Evolutionary conservation across 2,329 filamentous ascomycete genomes (phyloP).

Genomic region (Ophiostoma himal-ulmi): DNA sequence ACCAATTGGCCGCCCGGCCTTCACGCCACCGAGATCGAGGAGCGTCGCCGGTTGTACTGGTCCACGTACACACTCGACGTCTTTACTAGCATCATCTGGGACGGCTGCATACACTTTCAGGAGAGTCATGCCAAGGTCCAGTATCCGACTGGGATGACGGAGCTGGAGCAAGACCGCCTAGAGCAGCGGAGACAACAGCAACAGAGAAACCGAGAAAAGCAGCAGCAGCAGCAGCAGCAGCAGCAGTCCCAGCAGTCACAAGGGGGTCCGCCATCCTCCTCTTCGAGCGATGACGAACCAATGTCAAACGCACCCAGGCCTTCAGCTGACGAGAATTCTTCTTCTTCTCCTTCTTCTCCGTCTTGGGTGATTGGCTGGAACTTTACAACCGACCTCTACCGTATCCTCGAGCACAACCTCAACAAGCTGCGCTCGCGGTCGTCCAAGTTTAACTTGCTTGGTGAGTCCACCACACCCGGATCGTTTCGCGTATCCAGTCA

Average conservation of each 20-base stretch:
- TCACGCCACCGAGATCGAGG: slow-evolving; percentile 25
- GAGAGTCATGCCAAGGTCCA: slow-evolving; percentile 43
- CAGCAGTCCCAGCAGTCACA: neutral
- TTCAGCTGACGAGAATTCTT: neutral
- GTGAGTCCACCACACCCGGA: slow-evolving; percentile 21
- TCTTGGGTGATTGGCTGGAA: slow-evolving; percentile 53
- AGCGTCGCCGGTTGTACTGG: slow-evolving; percentile 40
- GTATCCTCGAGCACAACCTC: slow-evolving; percentile 46
- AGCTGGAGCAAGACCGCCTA: neutral
- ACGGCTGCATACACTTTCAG: slow-evolving; percentile 40
- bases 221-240: neutral
- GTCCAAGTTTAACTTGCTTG: slow-evolving; percentile 22
- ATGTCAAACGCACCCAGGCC: neutral
- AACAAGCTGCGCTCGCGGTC: slow-evolving; percentile 24
- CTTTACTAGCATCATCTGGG: slow-evolving; percentile 49
- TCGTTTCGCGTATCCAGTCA: slow-evolving; percentile 23
- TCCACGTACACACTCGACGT: slow-evolving; percentile 53
- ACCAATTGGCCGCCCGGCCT: slow-evolving; percentile 27
- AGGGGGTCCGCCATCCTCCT: slow-evolving; percentile 5
- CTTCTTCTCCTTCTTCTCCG: neutral
- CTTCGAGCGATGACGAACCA: slow-evolving; percentile 8
- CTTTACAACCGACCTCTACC: slow-evolving; percentile 52
- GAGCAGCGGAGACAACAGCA: neutral
- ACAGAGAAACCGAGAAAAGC: neutral
- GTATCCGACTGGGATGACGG: slow-evolving; percentile 38